Evolutionary conservation across 73 alveolate species (phyloP), one percentile per base, ranked within the genome.

Genomic region (Urostyla sp.): DNA sequence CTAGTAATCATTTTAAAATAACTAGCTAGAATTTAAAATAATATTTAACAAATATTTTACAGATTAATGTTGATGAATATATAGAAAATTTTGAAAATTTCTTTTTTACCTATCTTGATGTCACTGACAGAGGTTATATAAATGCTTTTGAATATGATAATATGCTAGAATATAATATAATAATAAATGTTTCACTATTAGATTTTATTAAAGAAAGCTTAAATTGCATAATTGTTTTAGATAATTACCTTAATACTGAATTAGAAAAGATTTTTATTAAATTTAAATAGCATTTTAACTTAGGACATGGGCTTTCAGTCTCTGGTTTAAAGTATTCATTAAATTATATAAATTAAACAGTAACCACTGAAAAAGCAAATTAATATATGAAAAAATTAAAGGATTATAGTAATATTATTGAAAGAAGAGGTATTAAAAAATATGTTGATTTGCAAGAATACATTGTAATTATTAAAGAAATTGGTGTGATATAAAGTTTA

Each of bases 131-230:
- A 63, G 60, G 60, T 6, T 63, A 21, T 38, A 63, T 63, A 26
- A 30, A 60, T 1, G 79, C 61, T 8, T 63, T 38, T 63, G 79
- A 63, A 28, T 24, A 43, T 13, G 3, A 63, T 20, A 63, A 63
- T 32, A 4, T 63, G 24, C 24, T n/a, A 21, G 79, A 63, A 11
- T 21, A 26, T 24, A 36, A 40, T 20, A 40, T 63, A 6, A 20
- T 21, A 2, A 38, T 63, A 15, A 45, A 63, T 26, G 45, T 63
- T 13, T 50, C 79, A 1, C 27, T 63, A 4, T 21, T 63, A 1
- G 26, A 27, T 5, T 63, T 63, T 40, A 63, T 63, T 16, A 63
- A 63, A 24, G 79, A 63, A 16, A 11, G 55, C 1, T 10, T 40
- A 10, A 63, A 63, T 40, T 10, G 54, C 10, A 40, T 63, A 1